phyloP scores from a whole-genome alignment of 805 yeast genomes.

The Komagataella mondaviorum region DNA sequence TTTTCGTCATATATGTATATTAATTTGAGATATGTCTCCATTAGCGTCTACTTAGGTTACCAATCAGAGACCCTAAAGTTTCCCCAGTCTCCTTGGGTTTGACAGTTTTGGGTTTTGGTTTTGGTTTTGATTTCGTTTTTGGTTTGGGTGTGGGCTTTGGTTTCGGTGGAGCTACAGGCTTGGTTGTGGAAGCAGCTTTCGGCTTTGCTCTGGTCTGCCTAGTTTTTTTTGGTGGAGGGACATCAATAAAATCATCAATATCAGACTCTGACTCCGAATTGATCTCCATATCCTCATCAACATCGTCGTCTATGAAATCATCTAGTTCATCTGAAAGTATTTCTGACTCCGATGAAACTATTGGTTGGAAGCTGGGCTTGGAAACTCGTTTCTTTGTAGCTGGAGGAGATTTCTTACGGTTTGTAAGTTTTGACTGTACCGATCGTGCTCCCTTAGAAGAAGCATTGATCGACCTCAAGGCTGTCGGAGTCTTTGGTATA shows the following conservation, averaged over 20 bases:
- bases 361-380: neutral
- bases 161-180: no score
- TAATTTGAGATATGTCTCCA: neutral
- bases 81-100: neutral
- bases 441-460: neutral
- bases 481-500: neutral
- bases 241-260: constrained; percentile 1
- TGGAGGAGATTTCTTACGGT: neutral
- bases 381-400: neutral
- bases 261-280: neutral
- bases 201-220: neutral
- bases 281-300: neutral
- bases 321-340: neutral
- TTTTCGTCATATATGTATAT: neutral
- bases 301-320: constrained; percentile 2
- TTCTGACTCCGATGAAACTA: constrained; percentile 1
- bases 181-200: neutral
- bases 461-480: neutral
- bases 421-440: neutral
- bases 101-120: neutral
- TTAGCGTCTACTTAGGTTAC: neutral
- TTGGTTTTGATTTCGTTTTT: neutral
- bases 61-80: neutral
- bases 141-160: neutral
- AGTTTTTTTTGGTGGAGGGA: neutral